Evolutionary conservation across 768 basidiomycete genomes (phyloP), one percentile per base, ranked within the genome.

Genomic region (Boletus subparvulus): DNA sequence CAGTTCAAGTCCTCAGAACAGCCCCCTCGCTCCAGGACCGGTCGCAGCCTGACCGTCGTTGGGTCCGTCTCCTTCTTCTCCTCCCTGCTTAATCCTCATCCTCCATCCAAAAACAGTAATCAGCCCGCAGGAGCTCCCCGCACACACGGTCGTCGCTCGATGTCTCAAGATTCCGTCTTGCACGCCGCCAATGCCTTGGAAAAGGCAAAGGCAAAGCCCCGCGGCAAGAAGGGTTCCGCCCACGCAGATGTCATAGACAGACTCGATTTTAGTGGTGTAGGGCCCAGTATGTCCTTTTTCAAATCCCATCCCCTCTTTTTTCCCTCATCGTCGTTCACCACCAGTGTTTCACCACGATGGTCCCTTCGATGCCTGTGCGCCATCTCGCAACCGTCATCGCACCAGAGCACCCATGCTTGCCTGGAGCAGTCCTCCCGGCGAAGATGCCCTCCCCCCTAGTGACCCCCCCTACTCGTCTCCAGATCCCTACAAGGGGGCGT

Each of bases 291-390:
- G 90, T 82, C 45, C 59, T 54, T 61, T 55, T 55, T 35, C 59
- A 36, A 11, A 8, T 5, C 6, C 9, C 35, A 3, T 37, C 13
- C 28, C 35, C 32, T 33, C 30, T 41, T 37, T 32, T 33, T 30
- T 41, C 35, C 36, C 45, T 55, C 58, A 54, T 46, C 41, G 19
- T 50, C 35, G 49, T 53, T 26, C 30, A 1, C 52, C 28, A 30
- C 50, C 61, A 94, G 92, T 90, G 84, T 90, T 94, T 74, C 92
- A 94, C 67, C 92, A 94, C 66, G 92, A 94, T 65, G 92, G 92
- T 32, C 92, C 92, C 13, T 94, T 94, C 69, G 92, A 94, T 68
- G 92, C 92, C 30, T 93, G 91, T 68, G 92, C 92, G 3, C 92
- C 92, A 1, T 93, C 92, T 46, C 88, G 92, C 66, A 94, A 94